A percentile compares a stretch with the other conserved stretches of the same genome.
Evolutionary conservation across 345 rosid species (phyloP).

Genomic region (sweet orange (Citrus sinensis)): DNA sequence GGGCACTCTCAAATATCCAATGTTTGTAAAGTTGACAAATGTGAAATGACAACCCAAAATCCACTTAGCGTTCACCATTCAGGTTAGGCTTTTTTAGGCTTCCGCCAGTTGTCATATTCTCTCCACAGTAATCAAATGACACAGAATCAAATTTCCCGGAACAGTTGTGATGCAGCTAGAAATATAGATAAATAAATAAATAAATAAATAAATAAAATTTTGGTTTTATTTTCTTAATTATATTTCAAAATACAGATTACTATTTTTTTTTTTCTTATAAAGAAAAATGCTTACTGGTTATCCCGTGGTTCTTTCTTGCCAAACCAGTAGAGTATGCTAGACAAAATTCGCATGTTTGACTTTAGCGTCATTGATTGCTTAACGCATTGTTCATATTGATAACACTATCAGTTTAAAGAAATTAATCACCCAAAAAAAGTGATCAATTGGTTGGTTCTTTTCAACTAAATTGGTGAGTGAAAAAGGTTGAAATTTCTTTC

Average conservation of each 20-base stretch:
- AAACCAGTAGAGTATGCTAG: too few relatives aligned
- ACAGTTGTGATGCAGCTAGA: too few relatives aligned
- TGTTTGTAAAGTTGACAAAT: neutral
- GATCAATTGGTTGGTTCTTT: too few relatives aligned
- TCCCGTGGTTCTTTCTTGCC: neutral
- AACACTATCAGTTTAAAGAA: neutral
- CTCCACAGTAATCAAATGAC: too few relatives aligned
- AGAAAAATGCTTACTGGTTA: too few relatives aligned
- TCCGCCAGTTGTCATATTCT: too few relatives aligned
- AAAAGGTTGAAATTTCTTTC: neutral
- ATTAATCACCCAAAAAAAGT: neutral
- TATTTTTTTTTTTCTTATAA: too few relatives aligned
- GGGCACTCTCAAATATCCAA: neutral
- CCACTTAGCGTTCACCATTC: neutral
- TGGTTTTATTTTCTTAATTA: too few relatives aligned
- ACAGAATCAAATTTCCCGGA: too few relatives aligned
- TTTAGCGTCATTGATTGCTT: neutral
- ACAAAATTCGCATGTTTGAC: neutral
- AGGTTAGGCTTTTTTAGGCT: neutral
- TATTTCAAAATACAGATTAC: too few relatives aligned
- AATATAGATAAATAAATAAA: too few relatives aligned
- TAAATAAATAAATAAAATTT: too few relatives aligned
- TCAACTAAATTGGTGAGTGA: neutral
- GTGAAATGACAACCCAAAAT: neutral
- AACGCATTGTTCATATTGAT: neutral